These are phyloP conservation scores for Brasilioporus rufonigricans DNA, from an alignment of 768 basidiomycete genomes.

Conservation along the genomic window DNA sequence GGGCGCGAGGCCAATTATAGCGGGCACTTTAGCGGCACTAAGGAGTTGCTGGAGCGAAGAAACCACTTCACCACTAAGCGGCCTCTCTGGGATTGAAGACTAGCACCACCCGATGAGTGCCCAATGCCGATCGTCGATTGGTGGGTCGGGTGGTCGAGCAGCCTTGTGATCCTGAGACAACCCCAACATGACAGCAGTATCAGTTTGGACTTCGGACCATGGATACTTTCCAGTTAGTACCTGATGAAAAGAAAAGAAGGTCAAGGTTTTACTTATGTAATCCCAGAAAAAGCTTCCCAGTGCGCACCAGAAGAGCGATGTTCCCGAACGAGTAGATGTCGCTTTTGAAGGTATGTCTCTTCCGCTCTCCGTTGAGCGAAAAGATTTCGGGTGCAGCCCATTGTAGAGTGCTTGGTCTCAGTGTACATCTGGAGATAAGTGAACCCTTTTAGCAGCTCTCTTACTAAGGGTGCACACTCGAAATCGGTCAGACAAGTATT, in stretches of 20 bases:
- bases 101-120: slow-evolving; percentile 3
- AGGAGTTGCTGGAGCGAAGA: not conserved
- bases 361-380: not conserved
- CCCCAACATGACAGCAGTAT: not conserved
- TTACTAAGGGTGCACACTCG: not conserved
- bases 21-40: not conserved
- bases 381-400: slow-evolving; percentile 9
- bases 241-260: not conserved
- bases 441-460: not conserved
- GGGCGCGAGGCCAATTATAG: not conserved
- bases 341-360: not conserved
- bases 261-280: not conserved
- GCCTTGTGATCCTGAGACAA: not conserved
- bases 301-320: not conserved
- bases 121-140: slow-evolving; percentile 7
- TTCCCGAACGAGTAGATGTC: slow-evolving; percentile 1
- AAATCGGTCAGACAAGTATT: slow-evolving; percentile 5
- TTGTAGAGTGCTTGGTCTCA: slow-evolving; percentile 1
- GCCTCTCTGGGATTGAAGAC: not conserved
- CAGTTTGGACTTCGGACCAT: not conserved
- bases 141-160: not conserved
- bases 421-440: not conserved
- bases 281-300: not conserved
- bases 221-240: not conserved
- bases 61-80: not conserved